phyloP scores from a whole-genome alignment of 768 basidiomycete genomes.

The Macrolepiota fuliginosa region DNA sequence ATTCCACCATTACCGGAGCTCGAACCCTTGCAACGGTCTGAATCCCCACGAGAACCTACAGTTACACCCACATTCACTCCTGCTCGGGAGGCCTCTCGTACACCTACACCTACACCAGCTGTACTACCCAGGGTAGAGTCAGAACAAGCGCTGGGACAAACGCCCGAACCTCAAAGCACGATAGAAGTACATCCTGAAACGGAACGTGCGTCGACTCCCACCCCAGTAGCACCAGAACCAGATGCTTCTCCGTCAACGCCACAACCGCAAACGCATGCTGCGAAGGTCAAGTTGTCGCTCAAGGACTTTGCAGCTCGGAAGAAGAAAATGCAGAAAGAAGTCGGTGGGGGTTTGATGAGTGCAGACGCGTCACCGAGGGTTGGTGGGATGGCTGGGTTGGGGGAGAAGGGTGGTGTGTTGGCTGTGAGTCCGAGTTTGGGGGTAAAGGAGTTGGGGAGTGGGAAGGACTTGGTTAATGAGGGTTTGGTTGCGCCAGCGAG shows the following conservation, averaged over 20 bases:
- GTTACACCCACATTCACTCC: not conserved
- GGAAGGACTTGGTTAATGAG: too few species aligned
- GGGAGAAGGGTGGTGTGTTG: too few species aligned
- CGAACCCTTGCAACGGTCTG: not conserved
- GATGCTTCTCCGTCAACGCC: not conserved
- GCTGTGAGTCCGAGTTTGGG: too few species aligned
- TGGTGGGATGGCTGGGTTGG: not conserved
- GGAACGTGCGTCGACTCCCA: not conserved
- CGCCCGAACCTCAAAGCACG: not conserved
- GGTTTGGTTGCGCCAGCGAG: too few species aligned
- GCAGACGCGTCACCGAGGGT: constrained; percentile 13
- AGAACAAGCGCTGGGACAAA: not conserved
- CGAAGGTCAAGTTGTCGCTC: constrained; percentile 55
- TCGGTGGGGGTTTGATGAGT: constrained; percentile 17
- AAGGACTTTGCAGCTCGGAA: constrained; percentile 57
- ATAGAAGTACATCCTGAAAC: too few species aligned
- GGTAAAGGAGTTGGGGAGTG: too few species aligned
- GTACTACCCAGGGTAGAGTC: too few species aligned
- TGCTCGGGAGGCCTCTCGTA: too few species aligned
- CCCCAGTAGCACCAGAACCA: not conserved
- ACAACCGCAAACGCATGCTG: constrained; percentile 1
- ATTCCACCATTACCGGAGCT: not conserved
- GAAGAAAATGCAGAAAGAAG: constrained; percentile 51
- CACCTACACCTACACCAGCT: too few species aligned
- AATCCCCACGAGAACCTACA: not conserved